These are phyloP conservation scores for Bromus sterilis DNA, from an alignment of 176 grass and related monocot species.

Conservation along the genomic window DNA sequence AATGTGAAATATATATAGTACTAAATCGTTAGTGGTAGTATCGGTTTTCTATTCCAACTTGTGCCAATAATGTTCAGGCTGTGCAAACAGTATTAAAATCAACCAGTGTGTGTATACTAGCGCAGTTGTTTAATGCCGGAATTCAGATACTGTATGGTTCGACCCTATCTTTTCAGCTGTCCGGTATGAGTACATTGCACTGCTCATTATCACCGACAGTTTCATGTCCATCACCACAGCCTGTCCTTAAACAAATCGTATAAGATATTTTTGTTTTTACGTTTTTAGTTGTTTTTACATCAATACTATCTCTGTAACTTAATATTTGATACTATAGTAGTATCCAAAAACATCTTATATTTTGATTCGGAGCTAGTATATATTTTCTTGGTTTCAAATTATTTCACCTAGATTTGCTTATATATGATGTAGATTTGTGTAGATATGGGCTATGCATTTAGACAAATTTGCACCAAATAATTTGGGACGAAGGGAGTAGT, in stretches of 20 bases:
- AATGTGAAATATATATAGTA: background rate
- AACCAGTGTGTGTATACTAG: background rate
- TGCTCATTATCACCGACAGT: constrained; percentile 38
- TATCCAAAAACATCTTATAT: no score
- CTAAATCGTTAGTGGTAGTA: no score
- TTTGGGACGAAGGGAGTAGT: no score
- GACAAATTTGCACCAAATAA: no score
- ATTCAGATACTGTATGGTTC: constrained; percentile 13
- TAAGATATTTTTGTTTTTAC: background rate
- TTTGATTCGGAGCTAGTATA: no score
- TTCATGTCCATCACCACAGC: constrained; percentile 13
- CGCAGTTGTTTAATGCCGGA: background rate
- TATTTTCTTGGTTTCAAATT: no score
- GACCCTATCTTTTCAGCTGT: constrained; percentile 33
- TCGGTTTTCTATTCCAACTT: constrained; percentile 27
- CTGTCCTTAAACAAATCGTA: background rate
- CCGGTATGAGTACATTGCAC: constrained; percentile 12
- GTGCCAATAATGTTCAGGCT: background rate
- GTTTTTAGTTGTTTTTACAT: no score
- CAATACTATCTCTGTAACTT: no score
- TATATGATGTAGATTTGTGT: no score
- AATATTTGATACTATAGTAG: no score
- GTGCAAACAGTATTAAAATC: constrained; percentile 8
- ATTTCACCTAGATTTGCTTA: no score
- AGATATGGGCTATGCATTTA: no score